Conservation (phyloP, 495 filamentous ascomycete species). For the Penicillium cataractarum region DNA sequence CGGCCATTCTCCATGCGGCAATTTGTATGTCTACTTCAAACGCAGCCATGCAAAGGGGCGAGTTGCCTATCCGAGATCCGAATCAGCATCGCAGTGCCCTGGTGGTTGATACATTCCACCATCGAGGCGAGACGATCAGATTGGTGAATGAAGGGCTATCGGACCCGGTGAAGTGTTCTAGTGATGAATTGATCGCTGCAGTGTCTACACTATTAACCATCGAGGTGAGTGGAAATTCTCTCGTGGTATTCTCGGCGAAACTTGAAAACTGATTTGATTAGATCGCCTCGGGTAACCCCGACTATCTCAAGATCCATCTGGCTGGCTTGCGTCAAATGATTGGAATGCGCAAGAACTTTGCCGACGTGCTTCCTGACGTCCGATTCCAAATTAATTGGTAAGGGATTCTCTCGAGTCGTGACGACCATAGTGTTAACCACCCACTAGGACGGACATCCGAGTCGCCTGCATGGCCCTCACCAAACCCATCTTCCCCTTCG, state of each 20-base stretch:
- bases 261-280: conserved; percentile 11
- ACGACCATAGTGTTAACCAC: background rate
- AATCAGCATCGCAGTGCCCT: conserved; percentile 39
- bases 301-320: conserved; percentile 52
- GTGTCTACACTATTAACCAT: conserved; percentile 51
- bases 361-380: conserved; percentile 45
- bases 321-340: conserved; percentile 53
- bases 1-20: conserved; percentile 45
- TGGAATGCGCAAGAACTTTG: conserved; percentile 45
- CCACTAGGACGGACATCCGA: conserved; percentile 49
- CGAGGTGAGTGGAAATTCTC: conserved; percentile 37
- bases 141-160: conserved; percentile 51
- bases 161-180: conserved; percentile 45
- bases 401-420: conserved; percentile 1
- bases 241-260: background rate
- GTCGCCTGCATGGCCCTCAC: conserved; percentile 49
- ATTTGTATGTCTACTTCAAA: conserved; percentile 51
- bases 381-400: conserved; percentile 54
- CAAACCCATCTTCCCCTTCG: conserved; percentile 52
- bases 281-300: conserved; percentile 50
- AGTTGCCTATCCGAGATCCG: conserved; percentile 43
- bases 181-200: conserved; percentile 50
- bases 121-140: conserved; percentile 51
- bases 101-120: conserved; percentile 49
- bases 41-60: conserved; percentile 42